Evolutionary conservation across 2,329 filamentous ascomycete genomes (phyloP), one percentile per base, ranked within the genome.

Genomic region (Fusarium pseudocircinatum): DNA sequence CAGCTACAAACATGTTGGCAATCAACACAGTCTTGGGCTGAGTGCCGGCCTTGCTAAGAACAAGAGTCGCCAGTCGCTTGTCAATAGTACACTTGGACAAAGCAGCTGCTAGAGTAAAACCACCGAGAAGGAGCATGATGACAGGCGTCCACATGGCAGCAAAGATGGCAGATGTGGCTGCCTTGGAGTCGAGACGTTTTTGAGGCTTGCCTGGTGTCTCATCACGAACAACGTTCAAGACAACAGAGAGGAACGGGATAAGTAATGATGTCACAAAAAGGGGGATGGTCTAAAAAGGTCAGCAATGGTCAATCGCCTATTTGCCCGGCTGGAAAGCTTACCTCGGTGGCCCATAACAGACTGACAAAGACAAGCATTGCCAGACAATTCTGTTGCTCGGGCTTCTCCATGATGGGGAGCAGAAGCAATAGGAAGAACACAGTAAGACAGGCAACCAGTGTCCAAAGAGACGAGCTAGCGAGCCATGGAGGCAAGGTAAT

Each of bases 131-230:
- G 22, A 99, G 90, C 96, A 99, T 98, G 76, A 99, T 99, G 62
- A 99, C 96, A 0, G 96, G 96, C 7, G 96, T 98, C 96, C 96
- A 99, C 96, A 99, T 99, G 32, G 96, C 92, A 9, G 94, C 88
- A 78, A 99, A 98, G 65, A 98, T 93, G 78, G 93, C 96, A 34
- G 89, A 87, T 0, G 96, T 94, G 1, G 96, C 95, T 47, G 90
- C 88, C 80, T 95, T 95, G 7, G 95, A 90, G n/a, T 89, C 88
- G 12, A 99, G 87, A 28, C 96, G 90, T 49, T 85, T 83, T 69
- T 94, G 87, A 2, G 92, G 91, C 75, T 82, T 80, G 63, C 72
- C 75, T 6, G 78, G 75, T 10, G 91, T 89, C 60, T 97, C 94
- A 37, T 92, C 90, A 37, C 94, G 91, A 69, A 97, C 94, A 28